Evolutionary conservation across 2,329 filamentous ascomycete genomes (phyloP), one percentile per base, ranked within the genome.

Genomic region (Mycosphaerelloides madeirae): DNA sequence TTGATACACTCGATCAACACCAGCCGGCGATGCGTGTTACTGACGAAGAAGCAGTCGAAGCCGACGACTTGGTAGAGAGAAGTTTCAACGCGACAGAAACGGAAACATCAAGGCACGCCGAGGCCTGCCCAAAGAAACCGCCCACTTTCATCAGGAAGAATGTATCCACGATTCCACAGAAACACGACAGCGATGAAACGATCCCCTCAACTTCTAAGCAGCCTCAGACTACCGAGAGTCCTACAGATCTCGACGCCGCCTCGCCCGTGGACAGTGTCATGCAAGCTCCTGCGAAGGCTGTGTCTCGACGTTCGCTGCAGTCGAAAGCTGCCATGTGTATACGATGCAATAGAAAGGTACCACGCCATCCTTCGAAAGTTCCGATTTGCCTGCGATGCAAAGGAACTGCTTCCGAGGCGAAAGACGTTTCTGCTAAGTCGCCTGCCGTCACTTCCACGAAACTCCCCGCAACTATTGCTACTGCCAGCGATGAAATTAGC

Each of bases 11-110:
- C 9, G 22, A 25, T 25, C 5, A 19, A 22, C 18, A 6, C n/a
- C 18, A 9, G 19, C 12, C 19, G 2, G 3, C 34, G 6, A 25
- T 25, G 22, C 22, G 22, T 25, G 6, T 25, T 9, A 9, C 6
- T 25, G 16, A 7, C 3, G 22, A 25, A 8, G 20, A 11, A 29
- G 13, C 19, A 20, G 35, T 43, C 7, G 47, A 46, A 16, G 44
- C 46, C 7, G 47, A 52, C 14, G 38, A 46, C 20, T 38, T 56
- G 9, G 54, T 56, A 13, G 52, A 49, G 16, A 38, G 34, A 29
- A 52, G 48, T 33, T 56, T 52, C 35, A 33, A 42, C 9, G 18
- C 47, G 9, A 15, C 16, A 28, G 35, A n/a, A 7, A 5, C 22
- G 29, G 25, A 3, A 11, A 29, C 6, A 19, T 12, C 15, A 14